Base-by-base conservation (phyloP, 2,329 filamentous ascomycete genomes). In the Epichloe gansuensis region DNA sequence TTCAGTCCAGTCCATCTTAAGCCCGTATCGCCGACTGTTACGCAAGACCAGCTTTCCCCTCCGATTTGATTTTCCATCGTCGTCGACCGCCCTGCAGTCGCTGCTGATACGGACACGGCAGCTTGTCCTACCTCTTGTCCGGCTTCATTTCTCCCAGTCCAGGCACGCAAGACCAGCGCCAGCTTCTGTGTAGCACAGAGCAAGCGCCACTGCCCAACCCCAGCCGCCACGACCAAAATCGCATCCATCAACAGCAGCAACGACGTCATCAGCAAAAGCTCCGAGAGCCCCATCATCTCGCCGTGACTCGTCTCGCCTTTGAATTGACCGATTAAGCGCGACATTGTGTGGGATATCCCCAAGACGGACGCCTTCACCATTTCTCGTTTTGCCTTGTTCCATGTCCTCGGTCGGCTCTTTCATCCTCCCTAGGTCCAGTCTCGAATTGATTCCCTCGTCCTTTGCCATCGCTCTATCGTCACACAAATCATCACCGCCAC, bases 341-440 rank as follows among this genome's bases (percentile, higher is more conserved):
- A 59, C 57, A 59, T 63, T 59, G 62, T 60, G 62, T 58, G 23
- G 61, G 66, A 64, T 65, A 61, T 65, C 65, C 67, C 75, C 72
- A 52, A 38, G 66, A 77, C 75, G 75, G 75, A 75, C 68, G 66
- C 67, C 60, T 69, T 67, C 71, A 71, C 70, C 68, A 65, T 65
- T 69, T 68, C 63, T 61, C 67, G 67, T 64, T 66, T 63, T 62
- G 68, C 75, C 65, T 64, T 74, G 63, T 70, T 76, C 65, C 74
- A 74, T 70, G 63, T 69, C 61, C 66, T 75, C 63, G 71, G 78
- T 65, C 65, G 72, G 65, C 65, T 75, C 57, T 72, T 75, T 60
- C 76, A 80, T 59, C 76, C 76, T 68, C 76, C 75, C 57, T 79
- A 78, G 62, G 55, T 70, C 60, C 54, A 53, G 53, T 54, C 48